phyloP scores from a whole-genome alignment of 2,329 filamentous ascomycete species.

The Amesomyces nigricolor region DNA sequence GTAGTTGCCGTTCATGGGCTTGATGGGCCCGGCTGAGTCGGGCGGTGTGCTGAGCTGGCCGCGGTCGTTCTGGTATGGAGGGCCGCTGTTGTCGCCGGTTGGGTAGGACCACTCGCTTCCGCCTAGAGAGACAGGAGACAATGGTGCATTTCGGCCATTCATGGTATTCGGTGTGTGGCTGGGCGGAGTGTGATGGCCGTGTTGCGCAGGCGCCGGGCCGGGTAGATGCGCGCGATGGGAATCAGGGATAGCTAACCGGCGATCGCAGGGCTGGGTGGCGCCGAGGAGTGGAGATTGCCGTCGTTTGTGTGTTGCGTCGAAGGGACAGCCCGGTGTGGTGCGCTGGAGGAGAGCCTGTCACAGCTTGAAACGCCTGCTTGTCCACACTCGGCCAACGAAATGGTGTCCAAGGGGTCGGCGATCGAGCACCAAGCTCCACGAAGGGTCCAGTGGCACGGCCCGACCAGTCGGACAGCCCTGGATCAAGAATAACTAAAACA shows the following conservation, averaged over 20 bases:
- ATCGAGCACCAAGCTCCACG: neutral
- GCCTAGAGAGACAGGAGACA: conserved; percentile 77
- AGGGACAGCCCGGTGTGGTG: neutral
- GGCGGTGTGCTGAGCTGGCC: conserved; percentile 63
- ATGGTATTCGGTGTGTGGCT: conserved; percentile 42
- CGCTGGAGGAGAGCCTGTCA: conserved; percentile 8
- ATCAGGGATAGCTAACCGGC: neutral
- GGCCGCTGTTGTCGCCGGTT: conserved; percentile 46
- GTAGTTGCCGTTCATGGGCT: conserved; percentile 56
- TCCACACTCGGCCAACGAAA: conserved; percentile 13
- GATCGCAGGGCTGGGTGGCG: conserved; percentile 8
- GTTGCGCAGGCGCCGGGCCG: conserved; percentile 15
- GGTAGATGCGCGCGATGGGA: neutral
- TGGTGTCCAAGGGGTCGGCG: neutral
- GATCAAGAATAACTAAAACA: neutral
- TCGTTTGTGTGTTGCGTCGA: neutral
- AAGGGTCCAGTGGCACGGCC: conserved; percentile 15
- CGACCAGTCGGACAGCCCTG: conserved; percentile 3
- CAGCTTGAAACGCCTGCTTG: conserved; percentile 19
- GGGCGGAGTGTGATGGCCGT: conserved; percentile 24
- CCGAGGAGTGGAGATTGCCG: conserved; percentile 6
- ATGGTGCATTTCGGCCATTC: conserved; percentile 68
- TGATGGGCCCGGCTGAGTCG: conserved; percentile 57
- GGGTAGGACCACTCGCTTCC: conserved; percentile 81
- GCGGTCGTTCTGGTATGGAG: conserved; percentile 40